Base-by-base conservation (phyloP, 2,329 filamentous ascomycete genomes). In the Neopestalotiopsis sp. region DNA sequence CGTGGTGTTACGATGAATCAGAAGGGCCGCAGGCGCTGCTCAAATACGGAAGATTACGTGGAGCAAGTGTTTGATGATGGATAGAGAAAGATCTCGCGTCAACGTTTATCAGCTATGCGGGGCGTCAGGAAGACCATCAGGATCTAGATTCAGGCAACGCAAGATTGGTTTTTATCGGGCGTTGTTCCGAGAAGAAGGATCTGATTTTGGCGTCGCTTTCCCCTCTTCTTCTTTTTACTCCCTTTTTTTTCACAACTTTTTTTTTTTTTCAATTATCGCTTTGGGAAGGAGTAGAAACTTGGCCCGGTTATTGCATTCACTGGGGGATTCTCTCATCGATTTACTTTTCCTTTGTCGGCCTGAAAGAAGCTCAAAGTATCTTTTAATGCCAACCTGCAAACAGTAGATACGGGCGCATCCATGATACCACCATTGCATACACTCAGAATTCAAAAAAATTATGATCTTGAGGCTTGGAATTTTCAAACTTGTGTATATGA, bases 381-480 rank as follows among this genome's bases (percentile, higher is more conserved):
- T 70, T 74, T 73, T 69, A 67, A 67, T 69, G 65, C 68, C 32
- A 52, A 40, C 64, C 65, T 20, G 30, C 65, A 59, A 28, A 58
- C 34, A 38, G 34, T 67, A 58, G 63, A 66, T 56, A 66, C 30
- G 57, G 66, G 68, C n/a, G 56, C 71, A 71, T 75, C 77, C 74
- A 78, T 78, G 76, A 78, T 78, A 78, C 76, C 76, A 77, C 74
- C 73, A 77, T 77, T 75, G 75, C 75, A 78, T 77, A 77, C 70
- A 72, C 72, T 74, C 74, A 76, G 75, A 76, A 77, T 76, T 75
- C 72, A 71, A 77, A 70, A 38, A 72, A 75, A 58, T 66, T 57
- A 66, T 30, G 63, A 56, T 66, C 14, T 58, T 62, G 30, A 20
- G 34, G 4, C 34, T n/a, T 20, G 10, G 6, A 34, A 17, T 40